phyloP scores from a whole-genome alignment of 164 flowering plant species.

The Paratinospora sagittata region DNA sequence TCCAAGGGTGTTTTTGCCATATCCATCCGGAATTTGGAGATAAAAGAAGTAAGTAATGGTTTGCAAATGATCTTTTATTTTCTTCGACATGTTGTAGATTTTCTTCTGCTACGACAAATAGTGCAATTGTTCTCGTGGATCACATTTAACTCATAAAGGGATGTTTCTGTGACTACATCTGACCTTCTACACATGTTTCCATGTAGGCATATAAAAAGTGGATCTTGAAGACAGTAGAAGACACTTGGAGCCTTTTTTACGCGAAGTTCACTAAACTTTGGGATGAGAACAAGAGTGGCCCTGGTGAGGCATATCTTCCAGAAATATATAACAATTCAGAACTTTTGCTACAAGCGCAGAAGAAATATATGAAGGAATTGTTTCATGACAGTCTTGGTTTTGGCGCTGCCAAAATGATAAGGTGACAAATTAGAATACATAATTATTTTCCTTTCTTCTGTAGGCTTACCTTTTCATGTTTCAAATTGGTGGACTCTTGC shows the following conservation, averaged over 20 bases:
- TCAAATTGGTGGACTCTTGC: not conserved
- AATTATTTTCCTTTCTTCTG: not conserved
- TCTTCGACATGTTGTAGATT: not conserved
- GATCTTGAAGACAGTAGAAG: slow-evolving; percentile 66
- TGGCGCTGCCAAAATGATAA: slow-evolving; percentile 97
- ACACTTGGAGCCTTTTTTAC: slow-evolving; percentile 84
- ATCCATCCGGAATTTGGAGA: not conserved
- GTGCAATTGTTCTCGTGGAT: not conserved
- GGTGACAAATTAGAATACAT: slow-evolving; percentile 39
- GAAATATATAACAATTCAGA: slow-evolving; percentile 62
- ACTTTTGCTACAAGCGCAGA: slow-evolving; percentile 44
- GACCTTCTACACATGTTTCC: not conserved
- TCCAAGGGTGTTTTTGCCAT: not conserved
- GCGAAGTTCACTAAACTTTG: slow-evolving; percentile 66
- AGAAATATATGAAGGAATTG: slow-evolving; percentile 55
- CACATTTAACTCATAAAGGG: not conserved
- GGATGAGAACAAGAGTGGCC: slow-evolving; percentile 65
- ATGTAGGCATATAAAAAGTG: slow-evolving; percentile 69
- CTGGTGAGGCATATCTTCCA: slow-evolving; percentile 90
- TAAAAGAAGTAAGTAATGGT: not conserved
- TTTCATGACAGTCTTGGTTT: slow-evolving; percentile 92
- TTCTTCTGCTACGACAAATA: not conserved
- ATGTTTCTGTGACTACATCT: not conserved
- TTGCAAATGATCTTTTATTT: not conserved
- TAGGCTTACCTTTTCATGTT: not conserved